phyloP scores from a whole-genome alignment of 345 rosid genomes.

The Citrus glauca region DNA sequence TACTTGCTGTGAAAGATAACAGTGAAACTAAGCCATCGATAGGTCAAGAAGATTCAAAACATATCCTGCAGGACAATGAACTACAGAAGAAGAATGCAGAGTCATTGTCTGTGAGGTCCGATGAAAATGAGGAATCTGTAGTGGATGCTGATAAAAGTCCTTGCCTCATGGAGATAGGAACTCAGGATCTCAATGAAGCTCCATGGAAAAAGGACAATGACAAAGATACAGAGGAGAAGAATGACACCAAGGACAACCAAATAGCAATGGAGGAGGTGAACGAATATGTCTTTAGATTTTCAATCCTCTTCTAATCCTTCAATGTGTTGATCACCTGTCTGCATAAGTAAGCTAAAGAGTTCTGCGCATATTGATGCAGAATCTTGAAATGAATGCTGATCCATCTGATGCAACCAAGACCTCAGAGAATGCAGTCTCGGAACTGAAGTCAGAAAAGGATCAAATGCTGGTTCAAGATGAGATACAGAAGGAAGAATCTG shows the following conservation, averaged over 20 bases:
- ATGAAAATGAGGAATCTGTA: background rate
- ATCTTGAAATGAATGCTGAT: background rate
- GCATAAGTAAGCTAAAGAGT: background rate
- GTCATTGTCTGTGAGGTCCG: background rate
- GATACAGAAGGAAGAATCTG: conserved; percentile 19
- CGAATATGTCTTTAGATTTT: background rate
- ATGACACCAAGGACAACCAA: background rate
- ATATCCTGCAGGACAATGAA: background rate
- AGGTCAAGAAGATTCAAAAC: conserved; percentile 6
- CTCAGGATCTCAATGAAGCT: conserved; percentile 8
- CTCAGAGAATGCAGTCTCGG: background rate
- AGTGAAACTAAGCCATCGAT: background rate
- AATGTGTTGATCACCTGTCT: background rate
- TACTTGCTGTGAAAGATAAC: background rate
- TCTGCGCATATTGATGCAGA: background rate
- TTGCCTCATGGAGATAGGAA: background rate
- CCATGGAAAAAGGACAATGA: background rate
- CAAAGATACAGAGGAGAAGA: conserved; percentile 1
- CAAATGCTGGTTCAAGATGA: conserved; percentile 17
- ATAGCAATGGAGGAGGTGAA: conserved; percentile 19
- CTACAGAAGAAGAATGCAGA: conserved; percentile 2
- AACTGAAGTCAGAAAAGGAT: background rate
- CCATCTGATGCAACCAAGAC: background rate
- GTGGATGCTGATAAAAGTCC: background rate
- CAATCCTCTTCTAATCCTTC: background rate